Evolutionary conservation across 2,329 filamentous ascomycete genomes (phyloP).

Genomic region (Westerdykella aurantiaca): DNA sequence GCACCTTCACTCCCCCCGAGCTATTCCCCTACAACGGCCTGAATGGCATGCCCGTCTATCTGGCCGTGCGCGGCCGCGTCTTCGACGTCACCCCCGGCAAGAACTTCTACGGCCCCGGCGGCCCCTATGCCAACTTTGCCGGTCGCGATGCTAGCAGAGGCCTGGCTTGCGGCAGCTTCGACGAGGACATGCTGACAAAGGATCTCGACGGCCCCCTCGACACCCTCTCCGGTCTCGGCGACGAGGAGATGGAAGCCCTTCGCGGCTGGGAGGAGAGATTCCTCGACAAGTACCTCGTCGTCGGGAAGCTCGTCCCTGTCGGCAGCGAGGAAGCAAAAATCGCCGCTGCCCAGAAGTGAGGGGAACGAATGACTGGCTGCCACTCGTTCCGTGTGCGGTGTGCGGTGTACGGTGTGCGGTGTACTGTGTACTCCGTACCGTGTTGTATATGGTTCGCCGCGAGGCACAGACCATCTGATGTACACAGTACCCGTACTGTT

Average conservation of each 20-base stretch:
- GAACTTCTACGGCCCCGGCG: slow-evolving; percentile 94
- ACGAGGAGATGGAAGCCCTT: slow-evolving; percentile 75
- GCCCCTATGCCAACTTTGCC: slow-evolving; percentile 93
- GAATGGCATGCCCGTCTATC: slow-evolving; percentile 68
- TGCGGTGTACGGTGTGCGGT: neutral
- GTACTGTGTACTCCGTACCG: neutral
- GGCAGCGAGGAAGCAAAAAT: slow-evolving; percentile 50
- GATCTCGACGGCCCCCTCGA: slow-evolving; percentile 81
- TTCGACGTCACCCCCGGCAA: slow-evolving; percentile 84
- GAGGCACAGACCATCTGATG: neutral
- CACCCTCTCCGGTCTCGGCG: slow-evolving; percentile 62
- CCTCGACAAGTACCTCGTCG: slow-evolving; percentile 87
- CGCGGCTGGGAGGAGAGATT: slow-evolving; percentile 93
- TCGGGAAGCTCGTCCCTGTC: slow-evolving; percentile 73
- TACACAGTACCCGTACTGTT: no score
- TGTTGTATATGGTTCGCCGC: neutral
- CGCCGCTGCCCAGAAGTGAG: slow-evolving; percentile 10
- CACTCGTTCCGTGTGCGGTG: neutral
- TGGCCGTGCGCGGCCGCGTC: slow-evolving; percentile 84
- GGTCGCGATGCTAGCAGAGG: slow-evolving; percentile 86
- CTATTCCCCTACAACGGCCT: slow-evolving; percentile 82
- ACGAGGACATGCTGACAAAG: slow-evolving; percentile 89
- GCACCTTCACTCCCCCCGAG: slow-evolving; percentile 74
- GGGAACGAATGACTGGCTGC: neutral
- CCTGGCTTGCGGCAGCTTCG: slow-evolving; percentile 85